Conservation (phyloP, 768 basidiomycete genomes). For the Leucosporidium yakuticum region DNA sequence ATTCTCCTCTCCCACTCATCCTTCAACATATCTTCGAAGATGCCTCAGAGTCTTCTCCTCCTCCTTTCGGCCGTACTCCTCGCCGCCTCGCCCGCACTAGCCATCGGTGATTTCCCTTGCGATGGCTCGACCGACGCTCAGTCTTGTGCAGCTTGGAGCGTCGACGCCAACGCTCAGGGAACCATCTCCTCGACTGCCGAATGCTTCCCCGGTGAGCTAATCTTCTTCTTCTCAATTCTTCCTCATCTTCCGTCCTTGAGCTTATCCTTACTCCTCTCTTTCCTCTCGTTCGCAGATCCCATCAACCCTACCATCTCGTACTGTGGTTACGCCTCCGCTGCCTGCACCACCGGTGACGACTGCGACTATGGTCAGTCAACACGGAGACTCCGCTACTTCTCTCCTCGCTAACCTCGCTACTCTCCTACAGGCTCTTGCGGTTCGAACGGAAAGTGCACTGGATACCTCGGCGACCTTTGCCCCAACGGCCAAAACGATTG, state of each 20-base stretch:
- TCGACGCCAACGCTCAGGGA: conserved; percentile 20
- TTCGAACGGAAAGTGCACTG: conserved; percentile 16
- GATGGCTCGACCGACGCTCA: conserved; percentile 21
- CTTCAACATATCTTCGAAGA: neutral
- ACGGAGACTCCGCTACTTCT: neutral
- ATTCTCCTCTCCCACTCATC: neutral
- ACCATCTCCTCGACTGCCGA: conserved; percentile 21
- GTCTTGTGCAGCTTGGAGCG: conserved; percentile 22
- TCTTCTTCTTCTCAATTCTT: neutral
- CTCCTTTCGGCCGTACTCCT: conserved; percentile 17
- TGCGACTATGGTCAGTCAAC: conserved; percentile 33
- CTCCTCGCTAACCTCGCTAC: neutral
- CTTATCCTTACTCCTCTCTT: neutral
- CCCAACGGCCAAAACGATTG: conserved; percentile 20
- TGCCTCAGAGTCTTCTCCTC: conserved; percentile 4
- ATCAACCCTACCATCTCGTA: conserved; percentile 29
- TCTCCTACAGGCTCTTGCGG: conserved; percentile 26
- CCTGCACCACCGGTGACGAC: conserved; percentile 21
- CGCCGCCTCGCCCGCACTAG: conserved; percentile 8
- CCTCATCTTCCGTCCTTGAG: neutral
- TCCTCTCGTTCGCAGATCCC: conserved; percentile 14
- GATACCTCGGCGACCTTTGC: conserved; percentile 32
- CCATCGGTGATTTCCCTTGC: conserved; percentile 36
- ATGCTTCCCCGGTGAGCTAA: conserved; percentile 23
- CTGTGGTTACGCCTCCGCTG: conserved; percentile 34